Evolutionary conservation across 495 filamentous ascomycete genomes (phyloP).

Genomic region (Evansstolkia leycettana): DNA sequence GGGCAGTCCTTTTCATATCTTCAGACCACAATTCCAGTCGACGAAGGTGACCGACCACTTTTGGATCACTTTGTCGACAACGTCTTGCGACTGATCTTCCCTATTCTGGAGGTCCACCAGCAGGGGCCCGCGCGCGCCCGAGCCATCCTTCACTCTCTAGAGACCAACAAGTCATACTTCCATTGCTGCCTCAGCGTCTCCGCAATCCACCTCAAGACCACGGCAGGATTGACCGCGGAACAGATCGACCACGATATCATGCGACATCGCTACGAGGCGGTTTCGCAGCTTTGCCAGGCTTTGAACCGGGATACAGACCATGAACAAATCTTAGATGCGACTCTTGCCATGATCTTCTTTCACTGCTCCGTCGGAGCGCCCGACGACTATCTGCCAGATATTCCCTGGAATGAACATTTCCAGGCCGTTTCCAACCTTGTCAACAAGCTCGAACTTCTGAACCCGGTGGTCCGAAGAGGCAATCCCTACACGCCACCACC

Average conservation of each 20-base stretch:
- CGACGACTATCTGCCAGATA: constrained; percentile 81
- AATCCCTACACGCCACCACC: constrained; percentile 51
- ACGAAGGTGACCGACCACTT: constrained; percentile 74
- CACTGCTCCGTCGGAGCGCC: constrained; percentile 82
- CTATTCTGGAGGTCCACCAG: constrained; percentile 79
- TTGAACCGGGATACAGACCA: constrained; percentile 70
- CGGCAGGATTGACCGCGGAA: constrained; percentile 50
- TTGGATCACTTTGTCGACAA: constrained; percentile 87
- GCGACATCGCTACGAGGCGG: constrained; percentile 80
- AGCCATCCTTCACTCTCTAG: constrained; percentile 72
- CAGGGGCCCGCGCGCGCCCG: constrained; percentile 63
- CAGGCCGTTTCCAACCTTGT: constrained; percentile 77
- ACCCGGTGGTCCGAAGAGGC: constrained; percentile 41
- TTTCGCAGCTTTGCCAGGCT: constrained; percentile 76
- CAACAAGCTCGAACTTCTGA: constrained; percentile 68
- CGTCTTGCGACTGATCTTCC: constrained; percentile 81
- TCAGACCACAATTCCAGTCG: constrained; percentile 69
- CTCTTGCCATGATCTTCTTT: constrained; percentile 95
- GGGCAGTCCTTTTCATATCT: constrained; percentile 25
- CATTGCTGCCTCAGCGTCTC: constrained; percentile 94
- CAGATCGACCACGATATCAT: constrained; percentile 87
- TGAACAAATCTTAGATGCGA: constrained; percentile 81
- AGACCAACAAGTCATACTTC: constrained; percentile 83
- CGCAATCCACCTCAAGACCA: constrained; percentile 87
- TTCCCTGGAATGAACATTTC: constrained; percentile 95